Conservation (phyloP, 345 rosid species). For the Trapa bicornis region DNA sequence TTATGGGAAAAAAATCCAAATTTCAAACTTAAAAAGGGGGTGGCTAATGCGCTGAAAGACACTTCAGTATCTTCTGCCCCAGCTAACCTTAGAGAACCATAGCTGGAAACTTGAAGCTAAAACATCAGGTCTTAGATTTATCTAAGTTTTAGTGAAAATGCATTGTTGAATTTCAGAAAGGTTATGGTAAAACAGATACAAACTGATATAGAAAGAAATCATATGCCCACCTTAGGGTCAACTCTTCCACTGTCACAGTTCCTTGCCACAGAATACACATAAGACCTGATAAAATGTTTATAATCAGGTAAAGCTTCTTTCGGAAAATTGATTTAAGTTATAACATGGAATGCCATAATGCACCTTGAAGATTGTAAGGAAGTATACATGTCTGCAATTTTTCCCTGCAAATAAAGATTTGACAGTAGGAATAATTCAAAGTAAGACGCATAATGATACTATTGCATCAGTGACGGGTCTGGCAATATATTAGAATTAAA, state of each 20-base stretch:
- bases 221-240: constrained; percentile 49
- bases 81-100: not conserved
- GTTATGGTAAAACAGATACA: not conserved
- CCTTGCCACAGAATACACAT: constrained; percentile 76
- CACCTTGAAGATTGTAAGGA: constrained; percentile 85
- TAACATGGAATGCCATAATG: not conserved
- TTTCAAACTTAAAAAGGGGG: not conserved
- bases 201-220: not conserved
- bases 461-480: not conserved
- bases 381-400: constrained; percentile 89
- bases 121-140: not conserved
- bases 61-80: not conserved
- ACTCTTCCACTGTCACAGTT: constrained; percentile 68
- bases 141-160: not conserved
- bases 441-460: not conserved
- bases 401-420: constrained; percentile 47
- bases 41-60: not conserved
- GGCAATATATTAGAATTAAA: constrained; percentile 12
- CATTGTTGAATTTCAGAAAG: not conserved
- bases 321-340: not conserved
- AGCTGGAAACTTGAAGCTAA: not conserved
- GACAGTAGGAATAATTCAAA: constrained; percentile 4
- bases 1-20: not conserved
- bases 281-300: constrained; percentile 39
- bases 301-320: constrained; percentile 2